Evolutionary conservation across 176 grass and related monocot genomes (phyloP).

Genomic region (Hordeum vulgare): MorexV3_pseudomolecules_assembly NC_058519.1:449826249-449826748

Average conservation of each 20-base stretch:
- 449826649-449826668: conserved; percentile 66
- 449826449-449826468: conserved; percentile 71
- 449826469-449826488: conserved; percentile 82
- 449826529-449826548: conserved; percentile 51
- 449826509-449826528: conserved; percentile 65
- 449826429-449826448: conserved; percentile 55
- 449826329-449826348: background rate
- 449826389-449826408: background rate
- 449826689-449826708: background rate
- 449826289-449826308: conserved; percentile 69
- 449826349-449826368: background rate
- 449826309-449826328: conserved; percentile 55
- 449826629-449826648: conserved; percentile 70
- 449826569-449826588: conserved; percentile 60
- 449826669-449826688: conserved; percentile 32
- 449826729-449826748: conserved; percentile 24
- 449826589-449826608: conserved; percentile 55
- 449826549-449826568: conserved; percentile 46
- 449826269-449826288: conserved; percentile 60
- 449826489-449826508: conserved; percentile 75
- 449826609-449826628: conserved; percentile 63
- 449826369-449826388: conserved; percentile 1
- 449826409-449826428: conserved; percentile 59
- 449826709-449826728: conserved; percentile 1
- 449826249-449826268: background rate